Conservation (phyloP, 1,284 basidiomycete species). For the Tremellales sp. region DNA sequence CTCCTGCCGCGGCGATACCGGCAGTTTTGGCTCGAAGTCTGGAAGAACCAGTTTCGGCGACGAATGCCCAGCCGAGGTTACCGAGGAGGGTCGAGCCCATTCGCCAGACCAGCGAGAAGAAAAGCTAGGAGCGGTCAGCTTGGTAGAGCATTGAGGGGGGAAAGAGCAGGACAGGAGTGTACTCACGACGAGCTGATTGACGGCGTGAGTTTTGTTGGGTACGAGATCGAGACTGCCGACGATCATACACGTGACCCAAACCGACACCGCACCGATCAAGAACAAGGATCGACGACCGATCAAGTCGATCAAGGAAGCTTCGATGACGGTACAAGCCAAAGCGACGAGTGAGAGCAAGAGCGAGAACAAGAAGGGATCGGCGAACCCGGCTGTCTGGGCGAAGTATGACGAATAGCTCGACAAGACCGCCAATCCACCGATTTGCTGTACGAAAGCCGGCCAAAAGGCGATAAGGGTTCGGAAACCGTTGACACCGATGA, state of each 20-base stretch:
- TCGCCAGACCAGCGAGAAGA: conserved; percentile 24
- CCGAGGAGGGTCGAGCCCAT: conserved; percentile 20
- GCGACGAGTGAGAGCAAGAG: conserved; percentile 23
- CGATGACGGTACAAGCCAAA: conserved; percentile 20
- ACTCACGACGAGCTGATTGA: conserved; percentile 21
- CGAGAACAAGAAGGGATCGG: conserved; percentile 30
- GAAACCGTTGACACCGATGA: conserved; percentile 30
- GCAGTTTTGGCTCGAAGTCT: conserved; percentile 24
- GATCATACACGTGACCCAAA: conserved; percentile 21
- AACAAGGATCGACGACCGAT: conserved; percentile 31
- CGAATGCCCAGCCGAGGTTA: conserved; percentile 22
- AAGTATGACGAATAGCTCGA: conserved; percentile 27
- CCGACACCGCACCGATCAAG: conserved; percentile 10
- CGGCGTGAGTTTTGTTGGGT: conserved; percentile 4
- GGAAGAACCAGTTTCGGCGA: conserved; percentile 21
- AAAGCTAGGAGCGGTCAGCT: conserved; percentile 7
- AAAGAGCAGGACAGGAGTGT: too few relatives aligned
- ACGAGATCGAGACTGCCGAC: conserved; percentile 27
- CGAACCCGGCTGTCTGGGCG: conserved; percentile 22
- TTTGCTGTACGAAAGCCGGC: conserved; percentile 27
- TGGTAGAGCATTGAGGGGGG: not conserved
- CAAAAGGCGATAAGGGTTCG: conserved; percentile 30
- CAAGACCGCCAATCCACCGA: conserved; percentile 25
- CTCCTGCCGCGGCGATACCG: conserved; percentile 26
- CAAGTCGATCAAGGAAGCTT: conserved; percentile 23